Evolutionary conservation across 352 stramenopile species (phyloP).

Genomic region (Globisporangium polare): DNA sequence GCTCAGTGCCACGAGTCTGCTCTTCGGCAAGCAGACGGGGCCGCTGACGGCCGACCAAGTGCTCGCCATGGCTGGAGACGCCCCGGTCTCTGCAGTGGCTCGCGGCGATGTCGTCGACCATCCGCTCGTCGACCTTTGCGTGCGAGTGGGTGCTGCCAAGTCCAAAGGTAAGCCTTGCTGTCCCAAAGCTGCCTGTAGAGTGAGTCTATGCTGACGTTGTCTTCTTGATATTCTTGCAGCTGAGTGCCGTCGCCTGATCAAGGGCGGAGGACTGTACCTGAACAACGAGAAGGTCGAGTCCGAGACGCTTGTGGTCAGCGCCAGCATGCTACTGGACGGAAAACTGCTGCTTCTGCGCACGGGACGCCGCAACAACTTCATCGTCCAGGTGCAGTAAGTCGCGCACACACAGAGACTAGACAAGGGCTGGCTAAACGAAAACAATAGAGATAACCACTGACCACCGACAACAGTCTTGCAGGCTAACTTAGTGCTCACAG

Average conservation of each 20-base stretch:
- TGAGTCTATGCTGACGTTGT: neutral
- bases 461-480: neutral
- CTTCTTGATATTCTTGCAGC: constrained; percentile 33
- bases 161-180: constrained; percentile 79
- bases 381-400: constrained; percentile 62
- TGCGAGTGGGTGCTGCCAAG: constrained; percentile 82
- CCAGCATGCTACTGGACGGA: constrained; percentile 55
- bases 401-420: too few relatives aligned
- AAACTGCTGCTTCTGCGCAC: constrained; percentile 67
- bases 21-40: constrained; percentile 64
- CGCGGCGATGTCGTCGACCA: constrained; percentile 64
- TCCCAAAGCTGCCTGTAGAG: neutral
- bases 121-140: constrained; percentile 89
- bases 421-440: neutral
- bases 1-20: constrained; percentile 53
- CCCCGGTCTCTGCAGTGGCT: constrained; percentile 33
- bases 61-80: constrained; percentile 63
- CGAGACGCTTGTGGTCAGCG: constrained; percentile 31
- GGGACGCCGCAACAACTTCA: constrained; percentile 79
- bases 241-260: constrained; percentile 94
- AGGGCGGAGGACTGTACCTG: constrained; percentile 93
- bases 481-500: constrained; percentile 1
- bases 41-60: constrained; percentile 66
- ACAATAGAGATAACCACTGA: constrained; percentile 1
- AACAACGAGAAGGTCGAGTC: constrained; percentile 85